Evolutionary conservation across 2,329 filamentous ascomycete species (phyloP).

Genomic region (Dactylellina leptospora): DNA sequence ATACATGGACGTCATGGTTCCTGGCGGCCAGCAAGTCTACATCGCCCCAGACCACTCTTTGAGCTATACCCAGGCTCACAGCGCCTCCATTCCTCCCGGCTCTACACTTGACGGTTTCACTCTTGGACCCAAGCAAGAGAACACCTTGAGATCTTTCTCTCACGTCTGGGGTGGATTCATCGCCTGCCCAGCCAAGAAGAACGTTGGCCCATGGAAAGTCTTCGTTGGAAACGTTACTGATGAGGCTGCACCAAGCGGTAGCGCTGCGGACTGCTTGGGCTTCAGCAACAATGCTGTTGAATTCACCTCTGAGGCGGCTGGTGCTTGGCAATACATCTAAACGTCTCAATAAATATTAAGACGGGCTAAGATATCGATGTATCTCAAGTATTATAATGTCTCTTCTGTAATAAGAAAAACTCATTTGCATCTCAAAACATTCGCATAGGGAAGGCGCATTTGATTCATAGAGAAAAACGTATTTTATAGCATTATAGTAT

Average conservation of each 20-base stretch:
- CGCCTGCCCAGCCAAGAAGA: constrained; percentile 36
- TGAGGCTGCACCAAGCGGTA: constrained; percentile 31
- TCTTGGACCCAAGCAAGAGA: constrained; percentile 38
- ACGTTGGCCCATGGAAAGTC: constrained; percentile 42
- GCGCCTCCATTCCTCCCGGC: constrained; percentile 65
- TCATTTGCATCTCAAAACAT: too few species aligned
- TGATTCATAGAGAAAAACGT: too few species aligned
- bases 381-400: too few species aligned
- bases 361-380: too few species aligned
- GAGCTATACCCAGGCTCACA: constrained; percentile 69
- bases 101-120: constrained; percentile 65
- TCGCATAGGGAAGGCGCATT: too few species aligned
- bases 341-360: too few species aligned
- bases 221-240: constrained; percentile 39
- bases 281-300: constrained; percentile 40
- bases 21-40: constrained; percentile 72
- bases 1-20: constrained; percentile 57
- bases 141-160: constrained; percentile 33
- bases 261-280: constrained; percentile 36
- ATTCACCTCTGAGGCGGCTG: constrained; percentile 30
- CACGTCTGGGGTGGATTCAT: constrained; percentile 31
- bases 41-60: constrained; percentile 67
- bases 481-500: too few species aligned
- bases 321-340: constrained; percentile 49
- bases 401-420: too few species aligned